phyloP scores from a whole-genome alignment of 495 filamentous ascomycete species.

The Trichodelitschia bisporula region DNA sequence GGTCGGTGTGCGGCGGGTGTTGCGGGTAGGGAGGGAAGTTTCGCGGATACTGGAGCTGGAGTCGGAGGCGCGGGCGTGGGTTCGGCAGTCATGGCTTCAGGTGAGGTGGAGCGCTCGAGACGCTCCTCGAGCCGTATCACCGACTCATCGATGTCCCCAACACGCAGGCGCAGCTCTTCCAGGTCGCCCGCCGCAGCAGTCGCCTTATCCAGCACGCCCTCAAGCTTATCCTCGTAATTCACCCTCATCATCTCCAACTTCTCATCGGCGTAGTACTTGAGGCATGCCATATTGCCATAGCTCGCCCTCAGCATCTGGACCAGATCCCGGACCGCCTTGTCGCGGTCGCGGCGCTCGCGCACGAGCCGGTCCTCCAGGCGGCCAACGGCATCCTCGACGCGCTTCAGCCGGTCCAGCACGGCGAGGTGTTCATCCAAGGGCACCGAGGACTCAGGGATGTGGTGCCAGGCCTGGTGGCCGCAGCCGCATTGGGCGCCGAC shows the following conservation, averaged over 20 bases:
- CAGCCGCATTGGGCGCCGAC: slow-evolving; percentile 14
- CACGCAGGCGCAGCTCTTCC: slow-evolving; percentile 7
- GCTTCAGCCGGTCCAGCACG: slow-evolving; percentile 9
- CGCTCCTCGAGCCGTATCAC: slow-evolving; percentile 11
- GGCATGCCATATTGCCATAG: too few relatives aligned
- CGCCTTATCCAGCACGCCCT: slow-evolving; percentile 12
- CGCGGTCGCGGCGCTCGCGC: slow-evolving; percentile 4
- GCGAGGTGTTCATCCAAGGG: slow-evolving; percentile 7
- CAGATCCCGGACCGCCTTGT: slow-evolving; percentile 2
- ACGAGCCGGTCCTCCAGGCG: slow-evolving; percentile 1
- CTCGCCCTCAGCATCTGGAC: too few relatives aligned
- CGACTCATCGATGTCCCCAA: slow-evolving; percentile 10
- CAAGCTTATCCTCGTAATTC: slow-evolving; percentile 13
- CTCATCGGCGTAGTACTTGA: too few relatives aligned
- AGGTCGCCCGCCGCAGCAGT: slow-evolving; percentile 9
- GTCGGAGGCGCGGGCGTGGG: slow-evolving; percentile 4
- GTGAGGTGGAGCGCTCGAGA: slow-evolving; percentile 8
- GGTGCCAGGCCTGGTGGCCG: slow-evolving; percentile 16
- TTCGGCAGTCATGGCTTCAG: slow-evolving; percentile 5
- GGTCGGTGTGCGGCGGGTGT: not conserved
- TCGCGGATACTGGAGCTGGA: slow-evolving; percentile 3
- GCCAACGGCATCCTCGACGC: not conserved
- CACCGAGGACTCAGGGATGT: slow-evolving; percentile 8
- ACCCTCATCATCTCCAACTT: slow-evolving; percentile 7
- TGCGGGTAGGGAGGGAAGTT: slow-evolving; percentile 4